phyloP scores from a whole-genome alignment of 2,329 filamentous ascomycete species.

The Cladosporium sp. region DNA sequence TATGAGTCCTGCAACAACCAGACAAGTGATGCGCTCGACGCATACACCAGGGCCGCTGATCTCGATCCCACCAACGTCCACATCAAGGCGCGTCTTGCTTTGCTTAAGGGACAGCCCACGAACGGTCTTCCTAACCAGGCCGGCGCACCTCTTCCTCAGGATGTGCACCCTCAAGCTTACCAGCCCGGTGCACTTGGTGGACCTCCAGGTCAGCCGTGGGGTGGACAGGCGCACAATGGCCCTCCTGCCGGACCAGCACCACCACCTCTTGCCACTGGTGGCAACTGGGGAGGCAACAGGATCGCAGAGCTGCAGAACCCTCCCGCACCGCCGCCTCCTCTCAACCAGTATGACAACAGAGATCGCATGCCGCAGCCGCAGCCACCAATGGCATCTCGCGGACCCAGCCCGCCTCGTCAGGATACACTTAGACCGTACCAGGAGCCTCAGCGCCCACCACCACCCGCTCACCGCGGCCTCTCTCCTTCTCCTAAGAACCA shows the following conservation, averaged over 20 bases:
- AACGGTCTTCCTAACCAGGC: slow-evolving; percentile 70
- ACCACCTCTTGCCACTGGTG: slow-evolving; percentile 49
- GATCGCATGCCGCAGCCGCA: slow-evolving; percentile 67
- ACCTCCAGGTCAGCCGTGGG: slow-evolving; percentile 87
- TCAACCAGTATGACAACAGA: slow-evolving; percentile 79
- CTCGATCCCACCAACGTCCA: slow-evolving; percentile 90
- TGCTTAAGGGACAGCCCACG: slow-evolving; percentile 74
- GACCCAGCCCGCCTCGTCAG: slow-evolving; percentile 62
- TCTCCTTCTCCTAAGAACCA: slow-evolving; percentile 62
- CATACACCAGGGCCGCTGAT: slow-evolving; percentile 91
- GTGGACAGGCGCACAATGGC: slow-evolving; percentile 68
- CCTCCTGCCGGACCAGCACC: slow-evolving; percentile 66
- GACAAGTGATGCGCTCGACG: slow-evolving; percentile 91
- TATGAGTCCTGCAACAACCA: slow-evolving; percentile 99
- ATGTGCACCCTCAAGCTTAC: slow-evolving; percentile 94
- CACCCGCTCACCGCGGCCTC: slow-evolving; percentile 55
- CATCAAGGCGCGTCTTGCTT: slow-evolving; percentile 90
- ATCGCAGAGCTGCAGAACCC: slow-evolving; percentile 74
- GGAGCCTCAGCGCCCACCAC: slow-evolving; percentile 40
- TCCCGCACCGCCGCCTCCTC: slow-evolving; percentile 62
- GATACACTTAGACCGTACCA: slow-evolving; percentile 60
- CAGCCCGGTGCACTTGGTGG: slow-evolving; percentile 74
- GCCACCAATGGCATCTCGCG: slow-evolving; percentile 25
- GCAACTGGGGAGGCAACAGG: slow-evolving; percentile 64
- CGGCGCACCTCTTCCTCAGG: slow-evolving; percentile 83